Conservation (phyloP, 495 filamentous ascomycete genomes). For the Aspergillus sclerotiicarbonarius region DNA sequence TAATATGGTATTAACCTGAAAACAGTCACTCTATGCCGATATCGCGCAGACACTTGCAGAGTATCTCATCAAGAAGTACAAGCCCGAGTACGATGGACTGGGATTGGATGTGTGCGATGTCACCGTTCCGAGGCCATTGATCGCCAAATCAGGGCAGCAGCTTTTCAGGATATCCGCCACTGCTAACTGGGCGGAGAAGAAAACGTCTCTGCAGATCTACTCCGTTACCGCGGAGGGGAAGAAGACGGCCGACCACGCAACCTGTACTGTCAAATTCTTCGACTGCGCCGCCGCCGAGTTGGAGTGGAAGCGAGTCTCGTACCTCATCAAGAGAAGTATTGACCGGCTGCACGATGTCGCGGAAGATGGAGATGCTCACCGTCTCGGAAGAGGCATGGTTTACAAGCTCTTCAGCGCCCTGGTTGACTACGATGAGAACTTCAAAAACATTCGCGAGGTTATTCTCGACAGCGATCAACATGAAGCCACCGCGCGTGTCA, state of each 20-base stretch:
- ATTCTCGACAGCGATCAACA: conserved; percentile 66
- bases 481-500: conserved; percentile 67
- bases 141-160: conserved; percentile 56
- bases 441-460: conserved; percentile 68
- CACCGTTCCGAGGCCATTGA: conserved; percentile 67
- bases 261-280: conserved; percentile 45
- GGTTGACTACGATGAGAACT: conserved; percentile 64
- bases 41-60: conserved; percentile 73
- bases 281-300: conserved; percentile 23
- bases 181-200: conserved; percentile 32
- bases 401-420: conserved; percentile 73
- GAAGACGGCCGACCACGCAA: conserved; percentile 50
- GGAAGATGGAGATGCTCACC: conserved; percentile 39
- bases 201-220: conserved; percentile 34
- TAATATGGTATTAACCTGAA: conserved; percentile 11
- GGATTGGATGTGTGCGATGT: conserved; percentile 59
- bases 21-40: conserved; percentile 66
- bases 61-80: conserved; percentile 60
- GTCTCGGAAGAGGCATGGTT: conserved; percentile 59
- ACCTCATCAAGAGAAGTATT: conserved; percentile 49
- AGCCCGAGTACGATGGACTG: conserved; percentile 21
- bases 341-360: conserved; percentile 34
- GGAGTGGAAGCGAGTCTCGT: conserved; percentile 48
- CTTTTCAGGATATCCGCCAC: conserved; percentile 41
- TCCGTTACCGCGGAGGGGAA: conserved; percentile 46